Base-by-base conservation (phyloP, 2,329 filamentous ascomycete species). In the Ampelomyces quisqualis region DNA sequence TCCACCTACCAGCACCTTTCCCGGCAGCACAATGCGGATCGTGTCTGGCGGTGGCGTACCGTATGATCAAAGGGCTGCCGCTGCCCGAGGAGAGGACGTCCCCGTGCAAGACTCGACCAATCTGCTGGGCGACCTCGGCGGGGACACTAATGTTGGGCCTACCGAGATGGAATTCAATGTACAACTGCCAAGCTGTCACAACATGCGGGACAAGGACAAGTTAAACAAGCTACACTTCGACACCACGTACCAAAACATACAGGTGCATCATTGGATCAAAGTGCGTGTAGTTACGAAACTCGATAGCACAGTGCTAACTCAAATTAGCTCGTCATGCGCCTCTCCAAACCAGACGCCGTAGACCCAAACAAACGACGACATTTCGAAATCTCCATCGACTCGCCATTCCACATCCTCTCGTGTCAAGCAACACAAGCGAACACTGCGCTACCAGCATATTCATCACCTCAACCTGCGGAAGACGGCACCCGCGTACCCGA, bases 241-340 rank as follows among this genome's bases (percentile, higher is more conserved):
- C 63, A 95, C 89, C 39, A 95, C 89, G 42, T 95, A 91, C 76
- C 86, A 89, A 61, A 94, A 94, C 49, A 91, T 95, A 37, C 88
- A 93, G 58, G 90, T 96, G 38, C 89, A 88, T 64, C 90, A 96
- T 65, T 95, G 90, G 90, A 95, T 96, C 68, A 95, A 95, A 80
- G 88, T 89, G 72, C 49, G n/a, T 77, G 60, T 34, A 45, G 31
- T 9, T 9, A 22, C n/a, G n/a, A n/a, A n/a, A n/a, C n/a, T n/a
- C n/a, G 19, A 33, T 20, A 20, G 23, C 19, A 9, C 17, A 24
- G 21, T 23, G 40, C 42, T 49, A 43, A 57, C 29, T 31, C 13
- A 22, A 11, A n/a, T 22, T 47, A 91, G 88, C 89, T 95, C 60
- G 89, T 95, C 47, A 88, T 96, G 82, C 85, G 90, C 37, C 84